Percentiles rank a stretch among this genome's conserved stretches.
These are phyloP conservation scores for Cytospora leucostoma DNA, from an alignment of 2,329 filamentous ascomycete species.

Conservation along the genomic window DNA sequence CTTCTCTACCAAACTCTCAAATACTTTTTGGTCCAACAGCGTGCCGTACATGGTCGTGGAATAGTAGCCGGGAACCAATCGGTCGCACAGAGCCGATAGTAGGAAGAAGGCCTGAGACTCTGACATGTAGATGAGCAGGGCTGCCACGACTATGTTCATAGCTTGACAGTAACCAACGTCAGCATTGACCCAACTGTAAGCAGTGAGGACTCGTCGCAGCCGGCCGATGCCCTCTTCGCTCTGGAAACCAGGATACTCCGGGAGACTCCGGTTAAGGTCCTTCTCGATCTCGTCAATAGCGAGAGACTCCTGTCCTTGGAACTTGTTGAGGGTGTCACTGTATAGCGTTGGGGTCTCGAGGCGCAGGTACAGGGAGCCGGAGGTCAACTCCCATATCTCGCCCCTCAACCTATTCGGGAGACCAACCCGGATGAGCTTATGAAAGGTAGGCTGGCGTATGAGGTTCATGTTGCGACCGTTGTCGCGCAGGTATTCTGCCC, in stretches of 20 bases:
- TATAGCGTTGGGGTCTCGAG: constrained; percentile 85
- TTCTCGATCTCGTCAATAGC: constrained; percentile 99
- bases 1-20: constrained; percentile 96
- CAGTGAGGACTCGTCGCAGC: constrained; percentile 85
- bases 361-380: constrained; percentile 84
- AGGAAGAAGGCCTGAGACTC: constrained; percentile 95
- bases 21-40: constrained; percentile 92
- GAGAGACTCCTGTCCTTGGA: constrained; percentile 81
- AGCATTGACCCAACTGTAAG: constrained; percentile 95
- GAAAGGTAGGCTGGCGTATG: constrained; percentile 93
- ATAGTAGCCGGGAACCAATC: constrained; percentile 93
- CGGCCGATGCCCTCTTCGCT: constrained; percentile 92
- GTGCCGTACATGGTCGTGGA: constrained; percentile 99
- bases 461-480: constrained; percentile 92
- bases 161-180: constrained; percentile 98
- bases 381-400: constrained; percentile 94
- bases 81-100: constrained; percentile 87
- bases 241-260: constrained; percentile 96
- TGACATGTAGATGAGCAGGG: constrained; percentile 98
- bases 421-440: constrained; percentile 94
- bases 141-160: constrained; percentile 99
- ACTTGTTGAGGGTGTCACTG: constrained; percentile 79
- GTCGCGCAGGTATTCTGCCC: constrained; percentile 94
- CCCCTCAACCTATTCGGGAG: constrained; percentile 89
- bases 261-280: constrained; percentile 91